Percentiles rank a stretch among this genome's conserved stretches.
Evolutionary conservation across 306 rosid species (phyloP).

Genomic region (Castanospermum australe): DNA sequence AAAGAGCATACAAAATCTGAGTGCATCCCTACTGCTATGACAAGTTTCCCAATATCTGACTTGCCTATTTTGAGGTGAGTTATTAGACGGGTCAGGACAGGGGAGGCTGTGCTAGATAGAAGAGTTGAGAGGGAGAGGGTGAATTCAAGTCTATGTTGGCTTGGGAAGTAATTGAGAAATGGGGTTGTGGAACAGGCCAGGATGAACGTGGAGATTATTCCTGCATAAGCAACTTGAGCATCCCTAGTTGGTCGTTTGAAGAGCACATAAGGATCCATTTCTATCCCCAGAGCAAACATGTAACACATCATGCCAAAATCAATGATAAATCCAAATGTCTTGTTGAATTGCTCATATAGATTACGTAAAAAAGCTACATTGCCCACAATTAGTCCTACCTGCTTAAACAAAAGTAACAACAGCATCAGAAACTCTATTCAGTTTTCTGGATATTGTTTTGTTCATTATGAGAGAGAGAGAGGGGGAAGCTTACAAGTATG

Average conservation of each 20-base stretch:
- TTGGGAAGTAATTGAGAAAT: constrained; percentile 35
- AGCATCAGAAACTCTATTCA: not conserved
- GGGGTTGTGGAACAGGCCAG: constrained; percentile 46
- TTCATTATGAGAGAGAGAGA: not conserved
- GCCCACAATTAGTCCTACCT: constrained; percentile 78
- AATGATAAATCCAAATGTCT: constrained; percentile 55
- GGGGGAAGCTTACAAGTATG: constrained; percentile 55
- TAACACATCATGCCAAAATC: constrained; percentile 89
- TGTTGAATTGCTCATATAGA: constrained; percentile 28
- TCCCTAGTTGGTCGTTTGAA: constrained; percentile 58
- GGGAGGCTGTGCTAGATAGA: constrained; percentile 81
- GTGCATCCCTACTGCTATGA: constrained; percentile 84
- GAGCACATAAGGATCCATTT: constrained; percentile 77
- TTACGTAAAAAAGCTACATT: constrained; percentile 55
- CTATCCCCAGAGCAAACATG: constrained; percentile 91
- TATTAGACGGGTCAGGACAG: constrained; percentile 74
- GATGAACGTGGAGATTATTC: constrained; percentile 59
- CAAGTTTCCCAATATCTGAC: constrained; percentile 88
- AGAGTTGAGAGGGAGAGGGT: constrained; percentile 54
- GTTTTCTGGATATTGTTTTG: not conserved
- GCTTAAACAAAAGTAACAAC: constrained; percentile 19
- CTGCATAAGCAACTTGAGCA: constrained; percentile 73
- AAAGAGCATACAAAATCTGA: constrained; percentile 72
- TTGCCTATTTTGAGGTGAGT: constrained; percentile 75
- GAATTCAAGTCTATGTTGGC: constrained; percentile 28